These are phyloP conservation scores for Catenaria anguillulae DNA, from an alignment of 371 early-diverging fungal genomes.

Conservation along the genomic window DNA sequence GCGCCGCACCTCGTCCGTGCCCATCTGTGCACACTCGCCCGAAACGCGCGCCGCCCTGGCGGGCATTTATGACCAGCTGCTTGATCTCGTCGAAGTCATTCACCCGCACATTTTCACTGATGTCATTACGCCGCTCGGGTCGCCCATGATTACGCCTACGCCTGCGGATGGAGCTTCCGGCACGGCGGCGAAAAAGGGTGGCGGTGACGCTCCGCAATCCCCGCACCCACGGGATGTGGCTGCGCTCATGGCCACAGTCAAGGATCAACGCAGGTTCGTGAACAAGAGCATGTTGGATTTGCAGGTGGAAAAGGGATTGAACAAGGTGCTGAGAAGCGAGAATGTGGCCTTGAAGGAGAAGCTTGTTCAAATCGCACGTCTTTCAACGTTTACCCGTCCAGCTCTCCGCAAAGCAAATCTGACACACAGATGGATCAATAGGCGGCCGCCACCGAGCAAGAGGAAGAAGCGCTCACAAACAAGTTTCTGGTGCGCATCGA, in stretches of 20 bases:
- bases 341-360: constrained; percentile 41
- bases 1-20: neutral
- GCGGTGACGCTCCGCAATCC: too few species aligned
- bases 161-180: neutral
- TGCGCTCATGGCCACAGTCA: neutral
- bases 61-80: neutral
- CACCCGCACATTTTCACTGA: neutral
- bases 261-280: constrained; percentile 26
- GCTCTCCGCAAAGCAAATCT: too few species aligned
- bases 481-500: constrained; percentile 45
- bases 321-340: constrained; percentile 47
- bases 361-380: constrained; percentile 43
- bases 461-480: constrained; percentile 56
- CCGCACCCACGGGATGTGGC: too few species aligned
- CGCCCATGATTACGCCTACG: neutral
- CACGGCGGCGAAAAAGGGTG: neutral
- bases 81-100: neutral
- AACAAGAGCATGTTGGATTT: constrained; percentile 46
- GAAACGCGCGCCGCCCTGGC: neutral
- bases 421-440: too few species aligned
- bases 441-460: constrained; percentile 48
- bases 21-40: neutral
- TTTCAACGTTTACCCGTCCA: too few species aligned
- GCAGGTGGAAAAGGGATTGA: constrained; percentile 51
- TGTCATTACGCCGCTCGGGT: neutral